phyloP scores from a whole-genome alignment of 164 flowering plant genomes.

The Magnolia kwangsiensis region DNA sequence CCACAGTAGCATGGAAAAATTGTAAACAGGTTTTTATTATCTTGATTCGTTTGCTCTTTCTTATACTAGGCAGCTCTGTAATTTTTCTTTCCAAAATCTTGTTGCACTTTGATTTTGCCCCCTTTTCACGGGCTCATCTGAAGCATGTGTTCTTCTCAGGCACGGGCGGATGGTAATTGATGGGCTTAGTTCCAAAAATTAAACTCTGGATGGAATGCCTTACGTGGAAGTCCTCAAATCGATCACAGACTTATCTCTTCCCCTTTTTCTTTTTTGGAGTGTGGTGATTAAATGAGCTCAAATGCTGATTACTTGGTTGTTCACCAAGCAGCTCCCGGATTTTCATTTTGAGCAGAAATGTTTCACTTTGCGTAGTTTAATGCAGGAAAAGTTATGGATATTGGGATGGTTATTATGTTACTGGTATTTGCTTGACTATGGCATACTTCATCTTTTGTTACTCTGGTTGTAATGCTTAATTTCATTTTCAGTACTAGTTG shows the following conservation, averaged over 20 bases:
- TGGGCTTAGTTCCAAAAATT: neutral
- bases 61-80: no score
- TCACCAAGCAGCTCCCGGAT: neutral
- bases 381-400: neutral
- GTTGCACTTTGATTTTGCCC: neutral
- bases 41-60: no score
- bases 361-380: neutral
- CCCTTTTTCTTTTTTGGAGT: neutral
- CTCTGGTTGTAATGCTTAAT: neutral
- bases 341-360: neutral
- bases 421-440: neutral
- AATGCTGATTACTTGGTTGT: neutral
- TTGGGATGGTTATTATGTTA: neutral
- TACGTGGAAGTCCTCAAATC: neutral
- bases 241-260: neutral
- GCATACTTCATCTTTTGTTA: neutral
- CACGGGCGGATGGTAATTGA: constrained; percentile 8
- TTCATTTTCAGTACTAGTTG: neutral
- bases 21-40: no score
- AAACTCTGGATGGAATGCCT: neutral
- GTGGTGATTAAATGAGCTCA: neutral
- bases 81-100: no score
- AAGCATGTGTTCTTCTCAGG: constrained; percentile 7
- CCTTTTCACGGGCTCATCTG: neutral
- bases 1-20: no score